Base-by-base conservation (phyloP, 441 rosid genomes). In the Populus hybrid region DNA sequence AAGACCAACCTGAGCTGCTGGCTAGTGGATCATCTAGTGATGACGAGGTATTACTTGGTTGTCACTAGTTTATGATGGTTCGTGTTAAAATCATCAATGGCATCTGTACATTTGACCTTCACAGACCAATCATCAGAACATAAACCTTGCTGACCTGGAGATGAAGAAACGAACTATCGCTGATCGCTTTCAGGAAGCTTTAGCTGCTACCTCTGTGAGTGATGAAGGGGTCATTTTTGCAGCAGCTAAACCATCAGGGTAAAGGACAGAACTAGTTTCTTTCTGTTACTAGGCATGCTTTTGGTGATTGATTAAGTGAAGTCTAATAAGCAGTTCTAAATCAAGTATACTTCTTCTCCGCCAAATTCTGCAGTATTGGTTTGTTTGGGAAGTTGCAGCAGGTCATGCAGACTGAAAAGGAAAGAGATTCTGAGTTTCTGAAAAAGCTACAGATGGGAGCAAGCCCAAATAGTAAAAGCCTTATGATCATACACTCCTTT, bases 361-460 rank as follows among this genome's bases (percentile, higher is more conserved):
- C 79, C 24, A 67, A 76, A 64, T 80, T 81, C 76, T 84, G 84
- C 85, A 92, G 97, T 38, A 66, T 76, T 84, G 89, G 94, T 73
- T 81, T 94, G 73, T 90, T 87, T 80, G 91, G 89, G 67, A 90
- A 81, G 89, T 84, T 94, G 86, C 95, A 93, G 84, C 89, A 82
- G 87, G 86, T 94, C 83, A 84, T 89, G 84, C 92, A 87, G 85
- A 83, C 76, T 83, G 97, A 91, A 88, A 96, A 90, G 88, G 92
- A 88, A 72, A 83, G 67, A n/a, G 98, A 96, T 79, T 61, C 76
- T 59, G 81, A 80, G 63, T 88, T 91, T 80, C 66, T 79, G 73
- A 87, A 80, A 75, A 91, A 77, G 67, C 74, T 88, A 84, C 91
- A 83, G 73, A 59, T 72, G 28, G 89, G 86, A 77, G 76, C 75